These are phyloP conservation scores for Cardamine chenopodiifolia DNA, from an alignment of 345 rosid species.

Conservation along the genomic window DNA sequence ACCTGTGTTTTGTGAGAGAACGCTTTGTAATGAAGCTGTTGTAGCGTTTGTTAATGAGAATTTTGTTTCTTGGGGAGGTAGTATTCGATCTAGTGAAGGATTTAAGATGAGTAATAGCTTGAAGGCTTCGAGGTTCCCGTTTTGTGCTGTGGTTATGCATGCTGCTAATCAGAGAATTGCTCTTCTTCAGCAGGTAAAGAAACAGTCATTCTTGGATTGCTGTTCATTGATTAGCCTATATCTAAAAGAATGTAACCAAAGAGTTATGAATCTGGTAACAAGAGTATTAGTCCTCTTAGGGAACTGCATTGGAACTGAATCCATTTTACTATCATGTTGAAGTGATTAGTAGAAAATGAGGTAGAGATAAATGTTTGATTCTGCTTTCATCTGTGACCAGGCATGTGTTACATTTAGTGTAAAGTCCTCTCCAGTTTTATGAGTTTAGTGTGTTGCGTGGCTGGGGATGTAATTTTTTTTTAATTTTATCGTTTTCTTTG, in stretches of 20 bases:
- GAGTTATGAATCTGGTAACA: neutral
- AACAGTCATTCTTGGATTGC: neutral
- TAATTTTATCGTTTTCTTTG: neutral
- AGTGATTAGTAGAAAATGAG: slow-evolving; percentile 12
- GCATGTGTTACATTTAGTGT: neutral
- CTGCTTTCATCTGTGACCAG: neutral
- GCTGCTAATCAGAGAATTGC: slow-evolving; percentile 95
- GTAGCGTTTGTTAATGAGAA: slow-evolving; percentile 84
- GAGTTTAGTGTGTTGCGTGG: neutral
- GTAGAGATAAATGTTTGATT: neutral
- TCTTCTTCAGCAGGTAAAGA: slow-evolving; percentile 81
- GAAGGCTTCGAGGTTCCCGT: slow-evolving; percentile 93
- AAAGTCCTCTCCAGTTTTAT: neutral
- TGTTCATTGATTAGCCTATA: neutral
- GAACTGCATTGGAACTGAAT: neutral
- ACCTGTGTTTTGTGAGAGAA: slow-evolving; percentile 68
- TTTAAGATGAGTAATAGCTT: slow-evolving; percentile 99
- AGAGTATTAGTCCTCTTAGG: neutral
- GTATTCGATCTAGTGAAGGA: slow-evolving; percentile 92
- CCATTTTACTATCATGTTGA: neutral
- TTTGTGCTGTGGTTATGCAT: slow-evolving; percentile 97
- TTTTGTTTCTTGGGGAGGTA: slow-evolving; percentile 95
- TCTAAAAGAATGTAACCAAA: neutral
- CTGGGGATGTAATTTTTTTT: neutral
- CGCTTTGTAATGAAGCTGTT: slow-evolving; percentile 68